Conservation (phyloP, 2,329 filamentous ascomycete species). For the Bipolaris oryzae region DNA sequence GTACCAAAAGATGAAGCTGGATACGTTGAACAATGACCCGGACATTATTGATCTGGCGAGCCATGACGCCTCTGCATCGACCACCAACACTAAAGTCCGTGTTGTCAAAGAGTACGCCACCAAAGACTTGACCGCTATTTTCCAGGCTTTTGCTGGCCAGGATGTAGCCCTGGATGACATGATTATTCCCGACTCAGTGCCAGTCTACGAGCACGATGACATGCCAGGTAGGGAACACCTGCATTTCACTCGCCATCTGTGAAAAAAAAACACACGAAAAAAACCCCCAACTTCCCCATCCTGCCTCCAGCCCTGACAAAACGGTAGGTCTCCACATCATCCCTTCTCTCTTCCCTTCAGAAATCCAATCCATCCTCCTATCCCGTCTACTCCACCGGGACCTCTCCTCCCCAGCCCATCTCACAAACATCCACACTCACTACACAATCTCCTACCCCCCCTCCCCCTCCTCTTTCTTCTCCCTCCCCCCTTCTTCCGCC, state of each 20-base stretch:
- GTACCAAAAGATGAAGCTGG: conserved; percentile 65
- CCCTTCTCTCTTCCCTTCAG: conserved; percentile 73
- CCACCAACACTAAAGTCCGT: conserved; percentile 24
- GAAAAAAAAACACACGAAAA: background rate
- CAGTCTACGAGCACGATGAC: conserved; percentile 67
- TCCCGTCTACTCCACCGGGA: conserved; percentile 78
- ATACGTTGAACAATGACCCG: conserved; percentile 57
- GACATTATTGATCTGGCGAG: conserved; percentile 51
- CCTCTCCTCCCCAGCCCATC: conserved; percentile 73
- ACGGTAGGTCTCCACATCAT: conserved; percentile 75
- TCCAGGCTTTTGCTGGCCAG: conserved; percentile 32
- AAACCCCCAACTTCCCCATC: background rate
- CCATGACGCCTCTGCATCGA: conserved; percentile 33
- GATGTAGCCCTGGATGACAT: conserved; percentile 5
- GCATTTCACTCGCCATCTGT: background rate
- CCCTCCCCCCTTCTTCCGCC: conserved; percentile 44
- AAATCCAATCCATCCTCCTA: conserved; percentile 72
- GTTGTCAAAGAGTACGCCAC: conserved; percentile 29
- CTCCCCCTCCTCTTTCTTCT: conserved; percentile 59
- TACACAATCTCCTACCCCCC: conserved; percentile 71
- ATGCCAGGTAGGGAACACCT: conserved; percentile 65
- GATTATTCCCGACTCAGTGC: conserved; percentile 16
- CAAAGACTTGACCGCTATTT: conserved; percentile 28
- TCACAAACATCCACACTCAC: conserved; percentile 90
- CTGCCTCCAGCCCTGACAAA: conserved; percentile 1